Evolutionary conservation across 139 green algal species (phyloP), one percentile per base, ranked within the genome.

Genomic region (Chlamydomonas sp.): DNA sequence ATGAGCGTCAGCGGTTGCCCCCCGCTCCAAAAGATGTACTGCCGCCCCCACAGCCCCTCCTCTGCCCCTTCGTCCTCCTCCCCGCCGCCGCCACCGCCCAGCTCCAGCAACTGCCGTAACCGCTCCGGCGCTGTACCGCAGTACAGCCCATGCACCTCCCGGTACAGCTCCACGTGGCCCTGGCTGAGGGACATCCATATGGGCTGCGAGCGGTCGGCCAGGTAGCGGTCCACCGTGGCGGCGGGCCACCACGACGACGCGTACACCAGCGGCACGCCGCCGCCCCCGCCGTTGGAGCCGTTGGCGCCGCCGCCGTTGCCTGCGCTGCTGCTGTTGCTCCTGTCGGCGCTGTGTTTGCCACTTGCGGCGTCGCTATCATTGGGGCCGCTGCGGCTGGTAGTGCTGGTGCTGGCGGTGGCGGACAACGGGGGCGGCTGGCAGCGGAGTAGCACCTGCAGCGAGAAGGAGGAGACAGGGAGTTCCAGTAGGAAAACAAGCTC

Each of bases 11-110:
- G 90, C 6, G 97, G 97, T 64, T 88, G 69, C 3, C 95, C 93
- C 8, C 93, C 91, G 90, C 97, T 93, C 94, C 95, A 99, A 86
- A 99, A 99, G 2, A 98, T 85, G 92, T 99, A 99, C 66, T 98
- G 93, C 12, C 97, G 90, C 0, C 92, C 96, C 97, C 97, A 99
- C 62, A 99, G 98, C 1, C 95, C 96, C 3, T 96, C 97, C 3
- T 85, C 18, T 69, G 78, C 89, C 6, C 81, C 75, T 57, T 95
- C 82, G 72, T 89, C 66, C 79, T 83, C 75, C 84, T 97, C 95
- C 3, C 98, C 84, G 63, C 92, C 82, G 8, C 64, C 18, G 31
- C 74, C 31, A 5, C 75, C 49, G 31, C 5, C 9, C 9, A 14
- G 9, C 74, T 76, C 16, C 69, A 49, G 85, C 71, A 78, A 63